Evolutionary conservation across 257 asterid genomes (phyloP).

Genomic region (Forsythia suspensa): DNA sequence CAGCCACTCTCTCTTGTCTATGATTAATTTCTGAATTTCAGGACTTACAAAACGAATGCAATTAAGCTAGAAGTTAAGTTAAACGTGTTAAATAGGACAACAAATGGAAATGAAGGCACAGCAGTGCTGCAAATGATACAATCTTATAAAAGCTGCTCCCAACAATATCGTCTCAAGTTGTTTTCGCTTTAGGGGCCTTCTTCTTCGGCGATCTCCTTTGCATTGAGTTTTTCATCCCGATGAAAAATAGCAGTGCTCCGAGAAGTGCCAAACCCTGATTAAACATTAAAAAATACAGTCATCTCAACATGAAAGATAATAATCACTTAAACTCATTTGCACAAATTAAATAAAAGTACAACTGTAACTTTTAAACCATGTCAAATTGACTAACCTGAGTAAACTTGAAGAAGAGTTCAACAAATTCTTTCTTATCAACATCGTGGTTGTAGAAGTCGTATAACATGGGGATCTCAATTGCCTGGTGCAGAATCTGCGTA

Average conservation of each 20-base stretch:
- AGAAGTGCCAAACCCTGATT: slow-evolving; percentile 76
- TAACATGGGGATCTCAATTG: slow-evolving; percentile 61
- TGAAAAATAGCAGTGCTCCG: slow-evolving; percentile 81
- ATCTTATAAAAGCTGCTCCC: slow-evolving; percentile 27
- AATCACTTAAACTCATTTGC: background rate
- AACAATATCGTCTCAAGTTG: slow-evolving; percentile 44
- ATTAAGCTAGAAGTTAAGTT: background rate
- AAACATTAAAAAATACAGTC: background rate
- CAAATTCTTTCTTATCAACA: slow-evolving; percentile 67
- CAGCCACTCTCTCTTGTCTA: background rate
- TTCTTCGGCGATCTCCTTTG: slow-evolving; percentile 73
- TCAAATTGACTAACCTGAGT: background rate
- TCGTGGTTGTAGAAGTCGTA: slow-evolving; percentile 93
- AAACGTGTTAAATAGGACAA: background rate
- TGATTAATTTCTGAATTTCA: background rate
- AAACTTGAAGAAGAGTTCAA: slow-evolving; percentile 66
- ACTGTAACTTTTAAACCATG: background rate
- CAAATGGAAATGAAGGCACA: slow-evolving; percentile 15
- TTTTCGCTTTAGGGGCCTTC: slow-evolving; percentile 71
- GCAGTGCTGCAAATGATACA: slow-evolving; percentile 27
- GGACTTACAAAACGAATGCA: background rate
- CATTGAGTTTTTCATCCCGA: slow-evolving; percentile 89
- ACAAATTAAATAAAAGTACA: background rate
- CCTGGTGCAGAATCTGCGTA: slow-evolving; percentile 76
- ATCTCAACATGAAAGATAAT: background rate